Evolutionary conservation across 257 asterid genomes (phyloP), one percentile per base, ranked within the genome.

Genomic region (Knoxia roxburghii): DNA sequence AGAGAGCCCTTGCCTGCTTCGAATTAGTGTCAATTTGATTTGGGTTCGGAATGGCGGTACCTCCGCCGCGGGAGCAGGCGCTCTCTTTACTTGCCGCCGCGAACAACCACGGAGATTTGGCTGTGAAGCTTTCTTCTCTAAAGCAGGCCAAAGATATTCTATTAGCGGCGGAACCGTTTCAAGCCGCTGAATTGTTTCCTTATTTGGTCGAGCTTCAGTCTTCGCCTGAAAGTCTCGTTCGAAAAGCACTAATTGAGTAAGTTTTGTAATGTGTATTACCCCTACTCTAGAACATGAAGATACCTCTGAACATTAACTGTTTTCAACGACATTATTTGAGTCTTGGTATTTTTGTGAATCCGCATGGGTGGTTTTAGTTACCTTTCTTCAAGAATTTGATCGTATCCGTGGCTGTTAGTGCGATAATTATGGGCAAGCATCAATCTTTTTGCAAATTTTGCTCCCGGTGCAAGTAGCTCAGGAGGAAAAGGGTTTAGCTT

Each of bases 81-180:
- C 84, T 92, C 58, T 72, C 94, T 67, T 85, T 90, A 61, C 89
- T 93, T 27, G 95, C 96, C 59, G 89, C 97, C 68, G 95, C 88
- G 76, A 90, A 93, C 72, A 90, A 93, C 82, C 91, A 90, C 50
- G 97, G 95, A 14, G 97, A 93, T 79, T 84, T 93, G 84, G 82
- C 89, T 27, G 94, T 93, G 27, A 93, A 93, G 83, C 61, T 90
- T 7, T 85, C 96, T 62, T 88, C 99, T 46, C 69, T 93, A 82
- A 88, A 80, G 84, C 97, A 88, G 84, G 89, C 78, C 24, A 93
- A 84, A 65, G 97, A 86, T 71, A 79, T 88, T 33, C 32, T 93
- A 69, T 68, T 88, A 71, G 79, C 86, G 23, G 74, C 85, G 15
- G 95, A 93, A 60, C 86, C 95, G 21, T 81, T 78, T 23, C 88